Base-by-base conservation (phyloP, 2,329 filamentous ascomycete genomes). In the Furcasterigmium furcatum region DNA sequence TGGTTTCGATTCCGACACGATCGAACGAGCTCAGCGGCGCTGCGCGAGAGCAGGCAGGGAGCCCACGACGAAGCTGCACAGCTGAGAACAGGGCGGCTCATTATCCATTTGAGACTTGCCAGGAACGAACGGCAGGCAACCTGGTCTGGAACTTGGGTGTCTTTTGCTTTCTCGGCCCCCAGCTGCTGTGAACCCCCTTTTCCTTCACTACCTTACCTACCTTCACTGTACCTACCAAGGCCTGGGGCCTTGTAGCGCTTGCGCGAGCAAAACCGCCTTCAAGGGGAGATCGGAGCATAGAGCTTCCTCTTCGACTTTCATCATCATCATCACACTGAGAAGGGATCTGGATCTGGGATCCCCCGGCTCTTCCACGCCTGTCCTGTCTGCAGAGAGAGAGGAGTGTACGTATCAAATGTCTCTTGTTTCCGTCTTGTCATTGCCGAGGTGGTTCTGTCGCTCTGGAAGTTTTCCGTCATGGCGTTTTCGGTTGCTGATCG, bases 271-370 rank as follows among this genome's bases (percentile, higher is more conserved):
- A 44, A 38, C 40, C 47, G 44, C 49, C 48, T 25, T 40, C 39
- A 41, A 35, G 44, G 44, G 49, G 46, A 51, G 64, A 63, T 59
- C 61, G 62, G 76, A 80, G 79, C 76, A 82, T 68, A 82, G 79
- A 83, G 79, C 79, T 81, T 80, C 77, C 68, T 82, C 77, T 80
- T 74, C 66, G 64, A 58, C 19, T 60, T 67, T 68, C 69, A 56
- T 52, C n/a, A n/a, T n/a, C n/a, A n/a, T n/a, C n/a, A n/a, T n/a
- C n/a, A 53, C 48, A 27, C 21, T 41, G 43, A 47, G n/a, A 40
- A 45, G 47, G 44, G 45, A 50, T 30, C 41, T 46, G 46, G 41
- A 34, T 48, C 46, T 44, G 50, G 38, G 18, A 46, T 48, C 44
- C 56, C 46, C 51, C 43, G 48, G 42, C 49, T 43, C 40, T 51